Base-by-base conservation (phyloP, 2,329 filamentous ascomycete species). In the Diaporthe sp. region DNA sequence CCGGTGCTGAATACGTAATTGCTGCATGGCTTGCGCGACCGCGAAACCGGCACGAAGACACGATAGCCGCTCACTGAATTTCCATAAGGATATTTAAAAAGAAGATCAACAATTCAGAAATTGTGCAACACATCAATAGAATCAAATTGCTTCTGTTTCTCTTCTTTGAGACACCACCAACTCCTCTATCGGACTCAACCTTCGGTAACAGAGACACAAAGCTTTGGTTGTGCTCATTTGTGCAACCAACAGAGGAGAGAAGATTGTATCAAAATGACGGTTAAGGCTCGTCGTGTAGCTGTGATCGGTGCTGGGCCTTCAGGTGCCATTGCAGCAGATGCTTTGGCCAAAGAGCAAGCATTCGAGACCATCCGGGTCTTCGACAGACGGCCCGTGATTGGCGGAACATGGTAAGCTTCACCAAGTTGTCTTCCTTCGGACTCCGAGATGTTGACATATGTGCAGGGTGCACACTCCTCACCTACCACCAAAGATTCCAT, bases 341-440 rank as follows among this genome's bases (percentile, higher is more conserved):
- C 91, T 6, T 81, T 92, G 40, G 86, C 85, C 35, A 86, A 90
- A 78, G 91, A 93, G 79, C 85, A 89, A 76, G 79, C 83, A 0
- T 92, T 92, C 78, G 88, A 92, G 74, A 80, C 84, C 2, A 89
- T 92, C 72, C 86, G 89, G 8, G 89, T 92, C 0, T 93, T 92
- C 79, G 91, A 93, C 79, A 84, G 91, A 38, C 86, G 90, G 68
- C 89, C 91, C 75, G 86, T 85, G 19, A 84, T 89, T 1, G 91
- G 91, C 68, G 91, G 91, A 25, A 91, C 89, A 72, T 93, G 91
- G 91, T 92, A 80, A 80, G 86, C 12, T 7, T 33, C 9, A 1
- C 7, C 25, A 1, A n/a, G n/a, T 17, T 22, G 15, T 4, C 73
- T 10, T 45, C 10, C 22, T 22, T 35, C 61, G 33, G 76, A 68